Percentiles rank a stretch among this genome's conserved stretches.
Evolutionary conservation across 805 yeast species (phyloP).

Genomic region (Ogataea pini): DNA sequence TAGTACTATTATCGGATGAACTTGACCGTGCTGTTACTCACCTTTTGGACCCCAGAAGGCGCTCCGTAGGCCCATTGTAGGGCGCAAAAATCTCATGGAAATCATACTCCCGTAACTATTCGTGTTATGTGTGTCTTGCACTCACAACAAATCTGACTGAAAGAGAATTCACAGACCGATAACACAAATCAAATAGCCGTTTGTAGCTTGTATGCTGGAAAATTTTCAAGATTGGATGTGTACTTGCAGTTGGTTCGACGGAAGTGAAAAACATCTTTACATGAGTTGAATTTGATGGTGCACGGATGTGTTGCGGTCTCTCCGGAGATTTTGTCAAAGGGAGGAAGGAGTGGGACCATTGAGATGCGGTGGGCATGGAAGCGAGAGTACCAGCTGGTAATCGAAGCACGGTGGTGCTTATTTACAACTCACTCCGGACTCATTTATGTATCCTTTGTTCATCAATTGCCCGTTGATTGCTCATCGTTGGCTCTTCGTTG

Average conservation of each 20-base stretch:
- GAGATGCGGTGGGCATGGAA: too few species aligned
- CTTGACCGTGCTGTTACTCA: background rate
- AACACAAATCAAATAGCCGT: background rate
- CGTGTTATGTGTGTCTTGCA: conserved; percentile 3
- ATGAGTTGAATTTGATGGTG: background rate
- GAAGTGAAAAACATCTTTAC: background rate
- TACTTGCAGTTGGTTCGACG: background rate
- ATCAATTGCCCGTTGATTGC: background rate
- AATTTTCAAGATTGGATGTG: conserved; percentile 4
- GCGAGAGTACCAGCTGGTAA: too few species aligned
- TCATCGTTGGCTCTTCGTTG: background rate
- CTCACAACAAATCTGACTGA: background rate
- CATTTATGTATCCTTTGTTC: too few species aligned
- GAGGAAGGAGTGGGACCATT: too few species aligned
- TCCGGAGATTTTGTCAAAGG: background rate
- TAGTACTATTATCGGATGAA: background rate
- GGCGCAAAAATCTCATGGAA: conserved; percentile 2
- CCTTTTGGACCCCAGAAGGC: conserved; percentile 1
- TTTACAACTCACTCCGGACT: too few species aligned
- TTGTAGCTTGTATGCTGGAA: background rate
- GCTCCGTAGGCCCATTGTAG: background rate
- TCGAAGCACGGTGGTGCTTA: too few species aligned
- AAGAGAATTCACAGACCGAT: background rate
- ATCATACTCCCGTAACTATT: background rate
- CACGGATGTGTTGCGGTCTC: too few species aligned